Evolutionary conservation across 169 alveolate genomes (phyloP).

Genomic region (Eimeria acervulina): DNA sequence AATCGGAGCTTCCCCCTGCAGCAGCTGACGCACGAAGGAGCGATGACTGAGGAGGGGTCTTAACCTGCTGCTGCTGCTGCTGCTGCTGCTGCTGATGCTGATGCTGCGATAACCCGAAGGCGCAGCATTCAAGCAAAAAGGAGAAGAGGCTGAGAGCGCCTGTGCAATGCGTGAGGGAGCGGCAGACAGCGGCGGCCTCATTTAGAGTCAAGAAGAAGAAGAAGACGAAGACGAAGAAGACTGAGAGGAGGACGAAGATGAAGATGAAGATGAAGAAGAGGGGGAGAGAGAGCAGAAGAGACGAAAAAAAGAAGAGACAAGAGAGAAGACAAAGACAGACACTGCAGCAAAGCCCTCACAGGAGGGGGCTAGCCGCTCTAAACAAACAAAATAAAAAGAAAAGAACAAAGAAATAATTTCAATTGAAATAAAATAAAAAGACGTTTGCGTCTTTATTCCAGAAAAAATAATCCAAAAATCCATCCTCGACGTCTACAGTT

Average conservation of each 20-base stretch:
- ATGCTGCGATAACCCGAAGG: not conserved
- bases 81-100: not conserved
- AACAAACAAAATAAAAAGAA: not conserved
- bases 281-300: not conserved
- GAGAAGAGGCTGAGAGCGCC: not conserved
- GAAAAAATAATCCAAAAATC: too few relatives aligned
- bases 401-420: not conserved
- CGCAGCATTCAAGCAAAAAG: not conserved
- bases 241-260: not conserved
- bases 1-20: not conserved
- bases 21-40: not conserved
- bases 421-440: too few relatives aligned
- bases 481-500: too few relatives aligned
- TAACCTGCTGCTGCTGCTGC: not conserved
- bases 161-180: not conserved
- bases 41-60: not conserved
- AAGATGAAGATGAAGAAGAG: not conserved
- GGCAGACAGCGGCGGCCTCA: slow-evolving; percentile 27
- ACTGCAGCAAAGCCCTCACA: not conserved
- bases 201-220: not conserved
- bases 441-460: too few relatives aligned
- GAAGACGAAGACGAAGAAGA: not conserved
- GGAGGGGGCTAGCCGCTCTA: not conserved
- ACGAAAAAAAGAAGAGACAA: too few relatives aligned
- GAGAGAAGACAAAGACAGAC: too few relatives aligned